Evolutionary conservation across 2,329 filamentous ascomycete genomes (phyloP).

Genomic region (Zopfia rhizophila): DNA sequence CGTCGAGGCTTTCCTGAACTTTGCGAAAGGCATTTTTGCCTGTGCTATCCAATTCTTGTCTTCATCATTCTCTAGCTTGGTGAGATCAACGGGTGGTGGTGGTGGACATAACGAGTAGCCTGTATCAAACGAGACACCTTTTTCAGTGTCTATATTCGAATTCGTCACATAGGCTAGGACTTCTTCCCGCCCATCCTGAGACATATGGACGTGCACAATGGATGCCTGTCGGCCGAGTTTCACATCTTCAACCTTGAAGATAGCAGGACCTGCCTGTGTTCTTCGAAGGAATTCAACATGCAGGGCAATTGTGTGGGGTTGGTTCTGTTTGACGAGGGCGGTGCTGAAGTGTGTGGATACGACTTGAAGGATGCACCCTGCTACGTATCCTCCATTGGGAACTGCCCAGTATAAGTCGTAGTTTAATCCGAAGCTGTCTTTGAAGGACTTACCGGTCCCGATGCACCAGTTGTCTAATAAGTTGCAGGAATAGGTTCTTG

Average conservation of each 20-base stretch:
- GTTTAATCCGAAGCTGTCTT: not conserved
- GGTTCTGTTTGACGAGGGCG: constrained; percentile 66
- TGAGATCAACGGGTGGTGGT: constrained; percentile 54
- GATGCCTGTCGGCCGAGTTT: constrained; percentile 73
- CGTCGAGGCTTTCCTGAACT: constrained; percentile 61
- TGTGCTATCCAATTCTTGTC: constrained; percentile 62
- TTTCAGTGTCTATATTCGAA: constrained; percentile 68
- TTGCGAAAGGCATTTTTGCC: constrained; percentile 55
- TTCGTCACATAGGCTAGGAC: constrained; percentile 74
- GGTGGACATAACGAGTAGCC: constrained; percentile 63
- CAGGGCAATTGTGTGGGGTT: constrained; percentile 71
- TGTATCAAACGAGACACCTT: constrained; percentile 67
- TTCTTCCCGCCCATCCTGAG: constrained; percentile 67
- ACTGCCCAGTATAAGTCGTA: constrained; percentile 57
- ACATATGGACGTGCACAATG: constrained; percentile 70
- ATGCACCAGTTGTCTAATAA: constrained; percentile 72
- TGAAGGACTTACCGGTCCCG: constrained; percentile 64
- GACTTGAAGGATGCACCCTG: constrained; percentile 69
- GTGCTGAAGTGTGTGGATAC: constrained; percentile 68
- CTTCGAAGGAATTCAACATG: constrained; percentile 74
- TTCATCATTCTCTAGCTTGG: constrained; percentile 54
- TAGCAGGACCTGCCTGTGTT: constrained; percentile 67
- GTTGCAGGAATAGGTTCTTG: constrained; percentile 67
- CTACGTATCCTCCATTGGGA: constrained; percentile 77
- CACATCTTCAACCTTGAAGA: constrained; percentile 68